Base-by-base conservation (phyloP, 768 basidiomycete species). In the Macrolepiota dolichaula region DNA sequence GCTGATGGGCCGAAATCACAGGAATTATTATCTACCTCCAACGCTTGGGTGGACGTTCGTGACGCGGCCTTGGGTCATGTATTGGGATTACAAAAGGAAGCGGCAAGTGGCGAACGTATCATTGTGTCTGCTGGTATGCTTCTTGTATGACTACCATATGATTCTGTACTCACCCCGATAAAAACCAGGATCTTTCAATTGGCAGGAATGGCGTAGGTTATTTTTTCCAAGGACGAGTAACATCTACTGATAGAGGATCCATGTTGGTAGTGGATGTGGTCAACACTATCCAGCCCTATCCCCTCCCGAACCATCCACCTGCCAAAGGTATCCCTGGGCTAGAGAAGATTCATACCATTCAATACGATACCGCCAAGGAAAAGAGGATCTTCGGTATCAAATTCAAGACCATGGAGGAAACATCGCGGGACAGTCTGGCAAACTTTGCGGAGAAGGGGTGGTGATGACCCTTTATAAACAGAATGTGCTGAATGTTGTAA, bases 61-160 rank as follows among this genome's bases (percentile, higher is more conserved):
- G 85, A 87, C 67, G 67, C 84, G 36, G 85, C 85, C 0, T 73
- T 78, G 22, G 86, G 80, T 0, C 87, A 89, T 67, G 76, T 77
- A 0, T 69, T 73, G 4, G 84, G 85, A 3, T 69, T 91, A 22
- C 76, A 77, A 56, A 79, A 76, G 53, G 74, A 78, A 27, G 77
- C 74, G 2, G 87, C 86, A 0, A 81, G 79, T 2, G 83, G 83
- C 1, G 76, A 89, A 58, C 75, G 89, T 36, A 79, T 89, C 66
- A 77, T 89, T 66, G 63, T 83, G 42, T 71, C 70, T n/a, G 72
- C 69, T 2, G 77, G 79, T 71, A 55, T 24, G 67, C n/a, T n/a
- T 32, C 29, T 32, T 32, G 29, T 32, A 32, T 32, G 29, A 32
- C 7, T 7, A 7, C 7, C 29, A 7, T 32, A 32, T 32, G 3